phyloP scores from a whole-genome alignment of 2,329 filamentous ascomycete genomes.

The Ophiostoma tasmaniense region DNA sequence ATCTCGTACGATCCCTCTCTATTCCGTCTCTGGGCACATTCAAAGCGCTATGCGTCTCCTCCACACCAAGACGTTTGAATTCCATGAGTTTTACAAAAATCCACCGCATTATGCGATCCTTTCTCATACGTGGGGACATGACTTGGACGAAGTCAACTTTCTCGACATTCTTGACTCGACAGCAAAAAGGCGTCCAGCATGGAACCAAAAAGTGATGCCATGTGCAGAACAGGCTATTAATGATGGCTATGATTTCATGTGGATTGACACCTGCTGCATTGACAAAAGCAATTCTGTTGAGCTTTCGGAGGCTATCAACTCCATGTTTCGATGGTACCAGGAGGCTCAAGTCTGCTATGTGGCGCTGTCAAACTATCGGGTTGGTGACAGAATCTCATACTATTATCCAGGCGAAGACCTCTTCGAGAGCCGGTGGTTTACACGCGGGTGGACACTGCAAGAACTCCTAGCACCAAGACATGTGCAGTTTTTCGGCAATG shows the following conservation, averaged over 20 bases:
- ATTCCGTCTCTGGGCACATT: no score
- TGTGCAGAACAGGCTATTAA: background rate
- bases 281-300: background rate
- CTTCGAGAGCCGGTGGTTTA: background rate
- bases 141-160: background rate
- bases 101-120: background rate
- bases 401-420: no score
- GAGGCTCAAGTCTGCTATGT: background rate
- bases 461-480: background rate
- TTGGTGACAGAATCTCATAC: no score
- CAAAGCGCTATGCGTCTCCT: background rate
- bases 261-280: background rate
- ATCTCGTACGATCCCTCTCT: no score
- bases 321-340: background rate
- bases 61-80: background rate
- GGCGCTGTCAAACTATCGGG: no score
- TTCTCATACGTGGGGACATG: background rate
- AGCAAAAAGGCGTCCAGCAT: background rate
- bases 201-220: background rate
- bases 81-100: background rate
- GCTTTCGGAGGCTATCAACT: background rate
- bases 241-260: background rate
- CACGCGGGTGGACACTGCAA: background rate
- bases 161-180: background rate
- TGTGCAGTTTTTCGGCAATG: background rate